A percentile compares a stretch with the other conserved stretches of the same genome.
These are phyloP conservation scores for Cystobasidium onofrii DNA, from an alignment of 768 basidiomycete species.

Conservation along the genomic window DNA sequence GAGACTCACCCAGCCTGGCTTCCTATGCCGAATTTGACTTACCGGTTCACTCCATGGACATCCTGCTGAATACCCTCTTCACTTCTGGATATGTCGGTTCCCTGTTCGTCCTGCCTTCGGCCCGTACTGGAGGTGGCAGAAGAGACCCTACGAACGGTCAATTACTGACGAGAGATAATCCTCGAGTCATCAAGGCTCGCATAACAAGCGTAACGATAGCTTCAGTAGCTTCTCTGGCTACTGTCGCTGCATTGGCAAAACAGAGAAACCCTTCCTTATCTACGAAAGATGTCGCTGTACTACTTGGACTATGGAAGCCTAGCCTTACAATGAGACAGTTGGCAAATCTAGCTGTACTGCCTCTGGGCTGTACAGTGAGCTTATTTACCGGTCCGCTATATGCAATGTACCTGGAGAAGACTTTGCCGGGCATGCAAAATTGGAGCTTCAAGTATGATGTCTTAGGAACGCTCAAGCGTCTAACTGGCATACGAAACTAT, in stretches of 20 bases:
- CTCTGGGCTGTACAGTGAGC: conserved; percentile 44
- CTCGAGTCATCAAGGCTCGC: conserved; percentile 72
- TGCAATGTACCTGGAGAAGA: conserved; percentile 42
- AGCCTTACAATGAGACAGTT: neutral
- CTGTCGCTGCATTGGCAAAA: conserved; percentile 48
- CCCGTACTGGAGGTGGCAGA: conserved; percentile 25
- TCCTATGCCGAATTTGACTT: too few relatives aligned
- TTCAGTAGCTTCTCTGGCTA: conserved; percentile 55
- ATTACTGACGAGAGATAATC: conserved; percentile 50
- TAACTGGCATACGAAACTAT: conserved; percentile 62
- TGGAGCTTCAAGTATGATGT: conserved; percentile 29
- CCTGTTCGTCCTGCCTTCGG: conserved; percentile 32
- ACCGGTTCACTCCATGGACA: conserved; percentile 14
- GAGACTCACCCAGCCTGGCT: too few relatives aligned
- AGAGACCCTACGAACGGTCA: conserved; percentile 18
- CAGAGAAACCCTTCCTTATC: neutral
- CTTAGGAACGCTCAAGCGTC: conserved; percentile 24
- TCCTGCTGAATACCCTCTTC: conserved; percentile 16
- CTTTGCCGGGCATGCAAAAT: conserved; percentile 39
- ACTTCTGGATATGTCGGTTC: conserved; percentile 35
- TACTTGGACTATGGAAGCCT: conserved; percentile 31
- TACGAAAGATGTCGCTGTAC: conserved; percentile 7
- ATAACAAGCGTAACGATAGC: conserved; percentile 60
- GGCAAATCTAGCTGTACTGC: conserved; percentile 34
- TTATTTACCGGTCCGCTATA: conserved; percentile 47